A percentile compares a stretch with the other conserved stretches of the same genome.
Evolutionary conservation across 352 stramenopile species (phyloP).

Genomic region (Globisporangium nagaii): DNA sequence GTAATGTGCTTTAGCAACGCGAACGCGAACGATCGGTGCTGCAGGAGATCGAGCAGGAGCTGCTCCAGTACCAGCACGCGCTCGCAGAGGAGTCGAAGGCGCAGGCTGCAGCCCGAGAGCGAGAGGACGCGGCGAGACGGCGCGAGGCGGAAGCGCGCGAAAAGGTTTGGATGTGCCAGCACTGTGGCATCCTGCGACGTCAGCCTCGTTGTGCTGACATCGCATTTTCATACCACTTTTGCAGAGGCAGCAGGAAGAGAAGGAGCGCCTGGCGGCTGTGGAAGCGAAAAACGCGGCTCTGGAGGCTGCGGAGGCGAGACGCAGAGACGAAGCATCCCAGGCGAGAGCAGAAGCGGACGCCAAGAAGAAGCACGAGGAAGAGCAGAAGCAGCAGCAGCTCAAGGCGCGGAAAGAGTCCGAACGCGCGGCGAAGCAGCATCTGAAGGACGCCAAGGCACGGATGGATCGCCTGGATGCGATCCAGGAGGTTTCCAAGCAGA

Average conservation of each 20-base stretch:
- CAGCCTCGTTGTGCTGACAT: too few relatives aligned
- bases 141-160: slow-evolving; percentile 26
- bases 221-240: neutral
- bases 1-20: slow-evolving; percentile 19
- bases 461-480: slow-evolving; percentile 47
- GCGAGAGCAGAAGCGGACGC: slow-evolving; percentile 16
- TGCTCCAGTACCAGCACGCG: slow-evolving; percentile 38
- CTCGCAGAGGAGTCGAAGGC: slow-evolving; percentile 21
- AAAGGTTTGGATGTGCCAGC: too few relatives aligned
- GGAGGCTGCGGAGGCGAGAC: slow-evolving; percentile 12
- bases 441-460: slow-evolving; percentile 35
- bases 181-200: too few relatives aligned
- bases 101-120: slow-evolving; percentile 26
- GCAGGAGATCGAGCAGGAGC: slow-evolving; percentile 38
- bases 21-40: slow-evolving; percentile 32
- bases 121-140: slow-evolving; percentile 25
- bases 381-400: slow-evolving; percentile 23
- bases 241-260: slow-evolving; percentile 20
- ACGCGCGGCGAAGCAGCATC: slow-evolving; percentile 33
- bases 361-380: slow-evolving; percentile 21
- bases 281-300: slow-evolving; percentile 11
- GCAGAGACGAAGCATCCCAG: slow-evolving; percentile 18
- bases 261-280: slow-evolving; percentile 27
- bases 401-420: slow-evolving; percentile 26
- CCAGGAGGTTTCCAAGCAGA: slow-evolving; percentile 34